A percentile compares a stretch with the other conserved stretches of the same genome.
These are phyloP conservation scores for Yamadazyma insecticola DNA, from an alignment of 805 yeast species.

Conservation along the genomic window DNA sequence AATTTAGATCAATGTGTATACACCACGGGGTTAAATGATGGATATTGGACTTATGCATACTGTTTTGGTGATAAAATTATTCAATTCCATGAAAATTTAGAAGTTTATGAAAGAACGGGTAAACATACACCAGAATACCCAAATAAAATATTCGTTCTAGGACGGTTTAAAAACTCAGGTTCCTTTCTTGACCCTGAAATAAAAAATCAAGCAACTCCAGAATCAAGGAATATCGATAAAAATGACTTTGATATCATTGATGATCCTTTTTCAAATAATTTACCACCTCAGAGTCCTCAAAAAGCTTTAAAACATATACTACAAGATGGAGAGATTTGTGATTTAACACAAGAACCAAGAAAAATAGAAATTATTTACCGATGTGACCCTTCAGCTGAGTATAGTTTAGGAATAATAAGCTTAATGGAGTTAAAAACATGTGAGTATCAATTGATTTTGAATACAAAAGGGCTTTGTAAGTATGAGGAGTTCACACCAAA, in stretches of 20 bases:
- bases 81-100: slow-evolving; percentile 42
- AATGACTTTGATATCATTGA: slow-evolving; percentile 23
- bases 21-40: slow-evolving; percentile 23
- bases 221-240: slow-evolving; percentile 11
- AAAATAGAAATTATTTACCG: slow-evolving; percentile 50
- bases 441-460: slow-evolving; percentile 48
- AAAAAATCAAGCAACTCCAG: slow-evolving; percentile 18
- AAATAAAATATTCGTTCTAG: slow-evolving; percentile 29
- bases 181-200: slow-evolving; percentile 9
- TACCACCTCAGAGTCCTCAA: too few species aligned
- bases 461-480: slow-evolving; percentile 47
- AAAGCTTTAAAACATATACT: slow-evolving; percentile 35
- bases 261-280: slow-evolving; percentile 13
- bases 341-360: slow-evolving; percentile 50
- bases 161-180: slow-evolving; percentile 26
- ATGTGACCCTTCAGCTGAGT: slow-evolving; percentile 39
- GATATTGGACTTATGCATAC: slow-evolving; percentile 53
- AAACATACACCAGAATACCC: slow-evolving; percentile 30
- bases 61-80: slow-evolving; percentile 45
- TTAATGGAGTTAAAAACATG: slow-evolving; percentile 55
- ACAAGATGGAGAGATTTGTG: slow-evolving; percentile 53
- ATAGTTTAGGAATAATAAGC: slow-evolving; percentile 24
- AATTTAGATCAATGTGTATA: slow-evolving; percentile 18
- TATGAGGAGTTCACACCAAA: slow-evolving; percentile 28
- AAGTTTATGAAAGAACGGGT: slow-evolving; percentile 17